phyloP scores from a whole-genome alignment of 2,329 filamentous ascomycete genomes.

The Plectosphaerella sp. region DNA sequence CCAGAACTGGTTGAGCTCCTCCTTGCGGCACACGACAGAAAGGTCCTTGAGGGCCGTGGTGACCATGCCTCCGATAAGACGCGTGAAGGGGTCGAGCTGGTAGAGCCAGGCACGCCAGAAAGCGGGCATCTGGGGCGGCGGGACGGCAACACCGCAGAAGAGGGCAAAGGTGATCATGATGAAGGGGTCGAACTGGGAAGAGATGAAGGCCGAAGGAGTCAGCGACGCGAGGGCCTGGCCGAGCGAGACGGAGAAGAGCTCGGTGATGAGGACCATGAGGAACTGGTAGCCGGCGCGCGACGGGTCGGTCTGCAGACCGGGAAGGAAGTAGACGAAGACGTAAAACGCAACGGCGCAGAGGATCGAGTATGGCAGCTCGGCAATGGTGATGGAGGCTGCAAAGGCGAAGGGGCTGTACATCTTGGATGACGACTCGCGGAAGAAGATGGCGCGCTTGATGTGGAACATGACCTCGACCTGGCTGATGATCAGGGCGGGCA shows the following conservation, averaged over 20 bases:
- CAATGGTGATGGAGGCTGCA: conserved; percentile 70
- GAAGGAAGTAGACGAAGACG: conserved; percentile 79
- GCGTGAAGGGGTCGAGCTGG: conserved; percentile 77
- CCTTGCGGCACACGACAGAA: conserved; percentile 53
- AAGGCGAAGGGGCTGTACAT: conserved; percentile 83
- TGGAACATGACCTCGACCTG: conserved; percentile 85
- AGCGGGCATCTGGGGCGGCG: conserved; percentile 68
- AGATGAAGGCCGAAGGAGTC: conserved; percentile 75
- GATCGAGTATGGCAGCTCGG: conserved; percentile 79
- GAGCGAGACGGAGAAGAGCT: conserved; percentile 78
- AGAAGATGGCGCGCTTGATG: conserved; percentile 74
- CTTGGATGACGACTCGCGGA: conserved; percentile 80
- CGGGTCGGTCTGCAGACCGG: conserved; percentile 61
- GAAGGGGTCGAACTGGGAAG: conserved; percentile 76
- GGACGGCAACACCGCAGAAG: conserved; percentile 85
- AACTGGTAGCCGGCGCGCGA: conserved; percentile 80
- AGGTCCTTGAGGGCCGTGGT: conserved; percentile 69
- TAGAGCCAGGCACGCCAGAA: conserved; percentile 82
- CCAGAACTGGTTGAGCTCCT: conserved; percentile 64
- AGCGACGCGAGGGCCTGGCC: conserved; percentile 73
- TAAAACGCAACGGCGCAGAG: conserved; percentile 79
- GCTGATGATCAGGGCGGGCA: conserved; percentile 77
- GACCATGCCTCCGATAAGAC: conserved; percentile 75
- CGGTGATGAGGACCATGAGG: conserved; percentile 77
- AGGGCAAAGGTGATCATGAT: conserved; percentile 77